Evolutionary conservation across 2,329 filamentous ascomycete genomes (phyloP).

Genomic region (Penicillium sp.): DNA sequence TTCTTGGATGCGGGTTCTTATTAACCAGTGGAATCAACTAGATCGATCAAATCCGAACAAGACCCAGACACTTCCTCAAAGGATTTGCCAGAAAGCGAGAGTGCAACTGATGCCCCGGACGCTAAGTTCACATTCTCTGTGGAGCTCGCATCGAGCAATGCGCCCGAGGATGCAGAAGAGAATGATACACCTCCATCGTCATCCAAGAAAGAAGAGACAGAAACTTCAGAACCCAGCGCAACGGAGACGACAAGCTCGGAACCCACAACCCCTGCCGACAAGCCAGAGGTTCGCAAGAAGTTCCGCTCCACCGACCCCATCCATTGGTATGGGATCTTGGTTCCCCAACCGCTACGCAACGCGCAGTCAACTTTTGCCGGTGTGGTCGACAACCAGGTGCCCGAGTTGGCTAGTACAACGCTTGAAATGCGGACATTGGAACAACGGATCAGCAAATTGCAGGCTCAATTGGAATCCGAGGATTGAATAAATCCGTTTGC

Average conservation of each 20-base stretch:
- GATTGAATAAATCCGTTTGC: neutral
- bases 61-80: neutral
- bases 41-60: constrained; percentile 14
- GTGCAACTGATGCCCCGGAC: neutral
- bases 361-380: constrained; percentile 47
- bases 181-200: neutral
- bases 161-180: neutral
- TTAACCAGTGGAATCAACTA: constrained; percentile 10
- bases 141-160: neutral
- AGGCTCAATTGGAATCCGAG: constrained; percentile 24
- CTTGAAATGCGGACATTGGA: constrained; percentile 47
- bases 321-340: constrained; percentile 53
- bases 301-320: constrained; percentile 44
- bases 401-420: constrained; percentile 39
- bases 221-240: neutral
- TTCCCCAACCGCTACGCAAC: constrained; percentile 46
- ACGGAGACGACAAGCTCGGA: neutral
- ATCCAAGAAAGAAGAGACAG: neutral
- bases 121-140: constrained; percentile 9
- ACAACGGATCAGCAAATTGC: constrained; percentile 36
- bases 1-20: neutral
- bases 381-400: constrained; percentile 39
- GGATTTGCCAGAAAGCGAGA: neutral
- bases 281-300: constrained; percentile 13
- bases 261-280: constrained; percentile 10